Conservation (phyloP, 495 filamentous ascomycete genomes). For the Darksidea phi region DNA sequence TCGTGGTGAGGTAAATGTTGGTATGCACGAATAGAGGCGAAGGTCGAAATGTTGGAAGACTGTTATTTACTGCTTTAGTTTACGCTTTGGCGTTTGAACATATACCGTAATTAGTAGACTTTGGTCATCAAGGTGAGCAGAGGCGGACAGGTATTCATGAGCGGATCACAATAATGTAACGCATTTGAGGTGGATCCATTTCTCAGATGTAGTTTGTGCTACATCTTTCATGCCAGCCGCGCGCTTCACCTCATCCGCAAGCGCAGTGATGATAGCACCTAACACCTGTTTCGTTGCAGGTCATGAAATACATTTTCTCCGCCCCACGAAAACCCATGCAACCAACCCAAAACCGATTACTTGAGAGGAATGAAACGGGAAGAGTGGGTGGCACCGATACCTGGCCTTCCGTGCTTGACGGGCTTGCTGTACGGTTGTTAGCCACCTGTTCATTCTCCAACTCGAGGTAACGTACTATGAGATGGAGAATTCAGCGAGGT, state of each 20-base stretch:
- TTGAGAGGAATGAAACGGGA: slow-evolving; percentile 99
- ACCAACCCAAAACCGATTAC: slow-evolving; percentile 54
- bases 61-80: too few species aligned
- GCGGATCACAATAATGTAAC: too few species aligned
- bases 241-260: neutral
- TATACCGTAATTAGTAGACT: too few species aligned
- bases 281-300: slow-evolving; percentile 32
- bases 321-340: slow-evolving; percentile 33
- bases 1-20: too few species aligned
- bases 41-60: too few species aligned
- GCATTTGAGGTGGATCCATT: slow-evolving; percentile 1
- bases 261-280: slow-evolving; percentile 23
- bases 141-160: too few species aligned
- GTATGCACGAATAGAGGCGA: too few species aligned
- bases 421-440: slow-evolving; percentile 73
- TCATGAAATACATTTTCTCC: slow-evolving; percentile 35
- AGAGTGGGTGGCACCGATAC: slow-evolving; percentile 99
- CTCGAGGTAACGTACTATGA: slow-evolving; percentile 75
- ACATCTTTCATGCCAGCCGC: neutral
- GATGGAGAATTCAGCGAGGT: slow-evolving; percentile 98
- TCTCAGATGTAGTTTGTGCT: neutral
- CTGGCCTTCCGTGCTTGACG: slow-evolving; percentile 99
- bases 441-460: neutral
- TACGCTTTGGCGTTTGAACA: too few species aligned
- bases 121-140: too few species aligned